phyloP scores from a whole-genome alignment of 2,329 filamentous ascomycete genomes.

The Aspergillus candidus region DNA sequence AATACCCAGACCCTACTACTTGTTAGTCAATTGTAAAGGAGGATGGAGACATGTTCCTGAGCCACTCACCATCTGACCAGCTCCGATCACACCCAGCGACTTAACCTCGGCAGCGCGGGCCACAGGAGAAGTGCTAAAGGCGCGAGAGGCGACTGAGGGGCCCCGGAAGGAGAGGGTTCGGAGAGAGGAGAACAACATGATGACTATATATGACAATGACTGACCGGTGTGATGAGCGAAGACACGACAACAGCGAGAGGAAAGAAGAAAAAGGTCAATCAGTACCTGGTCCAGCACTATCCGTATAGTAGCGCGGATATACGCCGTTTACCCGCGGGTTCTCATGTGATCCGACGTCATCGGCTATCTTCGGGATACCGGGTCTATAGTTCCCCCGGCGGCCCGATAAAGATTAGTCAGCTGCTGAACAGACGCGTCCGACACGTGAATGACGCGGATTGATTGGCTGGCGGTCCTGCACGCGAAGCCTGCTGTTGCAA shows the following conservation, averaged over 20 bases:
- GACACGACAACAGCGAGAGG: conserved; percentile 10
- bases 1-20: conserved; percentile 77
- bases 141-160: conserved; percentile 39
- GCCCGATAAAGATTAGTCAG: neutral
- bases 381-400: conserved; percentile 11
- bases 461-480: conserved; percentile 13
- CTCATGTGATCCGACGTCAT: conserved; percentile 25
- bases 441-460: conserved; percentile 25
- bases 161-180: conserved; percentile 26
- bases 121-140: conserved; percentile 64
- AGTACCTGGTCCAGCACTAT: neutral
- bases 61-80: conserved; percentile 80
- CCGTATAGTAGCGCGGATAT: neutral
- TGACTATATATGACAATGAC: conserved; percentile 8
- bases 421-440: conserved; percentile 15
- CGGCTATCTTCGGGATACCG: conserved; percentile 27
- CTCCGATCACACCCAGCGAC: conserved; percentile 83
- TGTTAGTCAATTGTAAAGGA: conserved; percentile 18
- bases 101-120: conserved; percentile 68
- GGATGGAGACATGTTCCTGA: neutral
- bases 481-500: conserved; percentile 1
- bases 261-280: conserved; percentile 2
- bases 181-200: conserved; percentile 32
- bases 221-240: neutral
- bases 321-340: neutral